A percentile compares a stretch with the other conserved stretches of the same genome.
phyloP scores from a whole-genome alignment of 169 alveolate species.

The Plasmodium adleri region DNA sequence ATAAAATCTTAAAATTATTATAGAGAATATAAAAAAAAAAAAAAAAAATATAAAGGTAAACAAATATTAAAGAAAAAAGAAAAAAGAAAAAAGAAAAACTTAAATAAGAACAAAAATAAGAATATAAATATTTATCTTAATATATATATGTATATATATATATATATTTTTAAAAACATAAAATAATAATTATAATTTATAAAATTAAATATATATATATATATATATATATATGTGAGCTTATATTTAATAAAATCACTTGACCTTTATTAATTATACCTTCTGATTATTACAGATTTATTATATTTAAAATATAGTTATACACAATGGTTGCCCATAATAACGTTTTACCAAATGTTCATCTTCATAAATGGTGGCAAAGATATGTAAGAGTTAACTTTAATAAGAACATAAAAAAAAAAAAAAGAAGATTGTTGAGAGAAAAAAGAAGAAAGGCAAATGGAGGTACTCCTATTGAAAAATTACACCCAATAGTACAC shows the following conservation, averaged over 20 bases:
- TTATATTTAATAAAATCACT: too few species aligned
- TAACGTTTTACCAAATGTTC: slow-evolving; percentile 97
- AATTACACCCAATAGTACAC: slow-evolving; percentile 95
- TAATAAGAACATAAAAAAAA: slow-evolving; percentile 97
- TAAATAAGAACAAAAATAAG: background rate
- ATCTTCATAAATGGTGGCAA: slow-evolving; percentile 98
- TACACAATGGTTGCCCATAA: slow-evolving; percentile 93
- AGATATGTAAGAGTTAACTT: slow-evolving; percentile 97
- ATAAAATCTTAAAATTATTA: too few species aligned
- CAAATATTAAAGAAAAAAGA: slow-evolving; percentile 3
- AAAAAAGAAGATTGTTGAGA: slow-evolving; percentile 94
- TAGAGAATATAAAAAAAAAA: too few species aligned
- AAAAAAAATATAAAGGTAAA: background rate
- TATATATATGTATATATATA: slow-evolving; percentile 22
- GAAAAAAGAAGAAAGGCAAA: slow-evolving; percentile 90
- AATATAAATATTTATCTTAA: slow-evolving; percentile 17
- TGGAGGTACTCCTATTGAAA: slow-evolving; percentile 96
- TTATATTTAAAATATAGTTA: background rate
- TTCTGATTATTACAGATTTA: too few species aligned
- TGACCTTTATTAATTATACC: too few species aligned
- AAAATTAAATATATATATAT: too few species aligned
- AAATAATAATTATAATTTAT: too few species aligned
- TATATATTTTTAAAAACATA: background rate
- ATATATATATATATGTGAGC: too few species aligned
- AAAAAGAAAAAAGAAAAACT: background rate